Percentiles rank a stretch among this genome's conserved stretches.
Evolutionary conservation across 2,329 filamentous ascomycete genomes (phyloP).

Genomic region (Colletotrichum agaves): DNA sequence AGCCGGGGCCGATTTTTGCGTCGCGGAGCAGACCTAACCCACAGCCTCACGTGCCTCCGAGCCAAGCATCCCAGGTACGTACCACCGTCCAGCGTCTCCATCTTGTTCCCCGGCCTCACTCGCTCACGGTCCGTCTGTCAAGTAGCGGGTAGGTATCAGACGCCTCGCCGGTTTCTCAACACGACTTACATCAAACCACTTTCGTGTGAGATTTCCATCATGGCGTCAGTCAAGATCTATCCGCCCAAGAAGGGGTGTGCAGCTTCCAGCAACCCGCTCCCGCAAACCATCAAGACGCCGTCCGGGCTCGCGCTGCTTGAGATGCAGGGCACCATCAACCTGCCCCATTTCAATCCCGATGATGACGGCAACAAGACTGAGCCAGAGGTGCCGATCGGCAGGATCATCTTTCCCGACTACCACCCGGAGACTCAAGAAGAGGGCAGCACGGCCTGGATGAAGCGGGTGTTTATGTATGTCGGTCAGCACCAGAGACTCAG

Average conservation of each 20-base stretch:
- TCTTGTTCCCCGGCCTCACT: not conserved
- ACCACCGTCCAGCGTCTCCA: not conserved
- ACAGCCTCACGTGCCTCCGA: conserved; percentile 15
- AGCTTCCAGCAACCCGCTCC: conserved; percentile 68
- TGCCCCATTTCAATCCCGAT: conserved; percentile 61
- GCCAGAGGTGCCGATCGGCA: conserved; percentile 68
- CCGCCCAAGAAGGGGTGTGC: conserved; percentile 45
- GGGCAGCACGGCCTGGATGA: conserved; percentile 83
- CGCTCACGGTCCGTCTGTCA: not conserved
- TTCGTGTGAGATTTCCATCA: conserved; percentile 32
- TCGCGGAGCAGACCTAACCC: not conserved
- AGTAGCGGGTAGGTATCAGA: not conserved
- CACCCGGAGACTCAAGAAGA: conserved; percentile 58
- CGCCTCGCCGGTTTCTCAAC: not conserved
- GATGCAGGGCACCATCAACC: conserved; percentile 90
- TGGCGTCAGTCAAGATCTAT: conserved; percentile 56
- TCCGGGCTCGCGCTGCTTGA: conserved; percentile 90
- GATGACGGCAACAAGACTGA: conserved; percentile 41
- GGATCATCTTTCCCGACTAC: conserved; percentile 82
- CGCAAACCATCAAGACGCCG: conserved; percentile 86
- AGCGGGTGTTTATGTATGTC: conserved; percentile 86
- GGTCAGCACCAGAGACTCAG: conserved; percentile 89
- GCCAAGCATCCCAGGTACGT: not conserved
- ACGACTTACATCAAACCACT: not conserved
- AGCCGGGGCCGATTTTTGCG: too few species aligned